A percentile compares a stretch with the other conserved stretches of the same genome.
phyloP scores from a whole-genome alignment of 305 asterid genomes.

The Solanum hybrid region DNA sequence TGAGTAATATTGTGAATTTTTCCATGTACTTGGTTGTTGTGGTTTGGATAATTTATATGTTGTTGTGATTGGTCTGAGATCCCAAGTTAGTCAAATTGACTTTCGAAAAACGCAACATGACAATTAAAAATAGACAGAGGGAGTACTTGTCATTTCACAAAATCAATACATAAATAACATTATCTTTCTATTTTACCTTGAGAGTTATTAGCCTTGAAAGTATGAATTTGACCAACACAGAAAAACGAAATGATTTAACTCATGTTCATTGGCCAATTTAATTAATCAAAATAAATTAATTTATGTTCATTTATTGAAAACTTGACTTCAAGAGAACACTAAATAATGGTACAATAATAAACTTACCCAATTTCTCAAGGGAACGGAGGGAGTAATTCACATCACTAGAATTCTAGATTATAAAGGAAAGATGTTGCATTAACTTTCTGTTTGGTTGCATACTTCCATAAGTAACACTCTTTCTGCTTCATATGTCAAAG shows the following conservation, averaged over 20 bases:
- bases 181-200: neutral
- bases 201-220: neutral
- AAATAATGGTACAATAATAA: neutral
- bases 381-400: neutral
- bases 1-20: too few species aligned
- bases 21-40: neutral
- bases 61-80: neutral
- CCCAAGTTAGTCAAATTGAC: neutral
- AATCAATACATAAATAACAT: neutral
- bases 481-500: neutral
- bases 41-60: neutral
- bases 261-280: neutral
- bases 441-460: neutral
- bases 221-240: neutral
- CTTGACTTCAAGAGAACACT: neutral
- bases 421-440: neutral
- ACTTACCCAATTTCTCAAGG: neutral
- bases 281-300: neutral
- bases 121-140: neutral
- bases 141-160: neutral
- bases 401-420: neutral
- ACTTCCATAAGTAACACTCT: neutral
- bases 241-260: neutral
- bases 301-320: neutral
- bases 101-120: neutral